A percentile compares a stretch with the other conserved stretches of the same genome.
Conservation (phyloP, 371 early-diverging fungal species). For the Circinella minor region DNA sequence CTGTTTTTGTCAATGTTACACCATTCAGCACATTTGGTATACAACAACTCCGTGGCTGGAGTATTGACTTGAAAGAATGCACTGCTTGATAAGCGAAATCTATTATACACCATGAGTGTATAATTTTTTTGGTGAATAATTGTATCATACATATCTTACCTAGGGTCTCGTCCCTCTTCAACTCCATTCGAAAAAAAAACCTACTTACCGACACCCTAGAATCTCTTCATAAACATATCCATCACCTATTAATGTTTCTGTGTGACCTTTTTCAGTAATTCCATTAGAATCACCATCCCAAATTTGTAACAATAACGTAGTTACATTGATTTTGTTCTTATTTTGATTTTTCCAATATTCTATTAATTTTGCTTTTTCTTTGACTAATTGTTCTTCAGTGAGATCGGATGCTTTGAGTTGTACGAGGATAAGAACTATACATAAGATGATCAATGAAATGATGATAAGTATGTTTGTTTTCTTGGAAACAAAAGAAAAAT, state of each 20-base stretch:
- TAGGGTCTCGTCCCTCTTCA: no score
- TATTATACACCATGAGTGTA: neutral
- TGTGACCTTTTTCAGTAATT: conserved; percentile 51
- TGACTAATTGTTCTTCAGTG: conserved; percentile 39
- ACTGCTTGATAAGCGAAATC: conserved; percentile 75
- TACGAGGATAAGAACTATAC: conserved; percentile 64
- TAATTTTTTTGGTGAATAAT: no score
- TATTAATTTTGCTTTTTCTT: conserved; percentile 41
- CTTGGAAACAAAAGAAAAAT: neutral
- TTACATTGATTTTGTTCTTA: conserved; percentile 36
- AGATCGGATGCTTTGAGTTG: conserved; percentile 60
- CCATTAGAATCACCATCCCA: conserved; percentile 65
- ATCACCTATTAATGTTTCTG: conserved; percentile 59
- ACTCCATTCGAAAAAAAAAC: neutral
- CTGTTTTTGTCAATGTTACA: conserved; percentile 42
- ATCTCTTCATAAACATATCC: conserved; percentile 69
- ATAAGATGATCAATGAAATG: neutral
- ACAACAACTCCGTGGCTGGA: conserved; percentile 71
- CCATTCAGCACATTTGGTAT: conserved; percentile 56
- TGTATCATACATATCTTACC: no score
- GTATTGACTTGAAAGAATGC: conserved; percentile 89
- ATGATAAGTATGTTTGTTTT: no score
- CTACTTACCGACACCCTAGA: conserved; percentile 43
- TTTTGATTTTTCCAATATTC: conserved; percentile 35
- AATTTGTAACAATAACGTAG: conserved; percentile 63